Base-by-base conservation (phyloP, 169 alveolate genomes). In the Babesia ovata region DNA sequence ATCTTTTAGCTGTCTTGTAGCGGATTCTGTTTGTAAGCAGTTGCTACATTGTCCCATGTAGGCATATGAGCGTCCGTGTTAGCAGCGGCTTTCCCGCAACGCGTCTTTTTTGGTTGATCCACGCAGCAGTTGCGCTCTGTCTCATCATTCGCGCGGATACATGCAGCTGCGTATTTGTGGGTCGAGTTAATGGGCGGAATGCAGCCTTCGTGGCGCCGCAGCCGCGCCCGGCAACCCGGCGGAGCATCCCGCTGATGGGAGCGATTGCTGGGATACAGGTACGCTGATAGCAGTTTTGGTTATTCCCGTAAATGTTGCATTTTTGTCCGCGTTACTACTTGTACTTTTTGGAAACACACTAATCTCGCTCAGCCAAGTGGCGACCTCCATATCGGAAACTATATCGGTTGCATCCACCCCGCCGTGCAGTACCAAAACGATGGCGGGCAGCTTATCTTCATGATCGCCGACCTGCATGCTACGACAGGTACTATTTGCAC, bases 401-500 rank as follows among this genome's bases (percentile, higher is more conserved):
- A 82, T 69, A 63, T 82, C 56, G 89, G 89, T 9, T 82, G 89
- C 71, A 73, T 82, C 33, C 46, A 74, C 45, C 89, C 89, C 11
- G 71, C 79, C 24, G 66, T 82, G 44, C 58, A 58, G 24, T 71
- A 71, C 60, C 89, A 82, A 44, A 14, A 42, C n/a, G 59, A 26
- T 9, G 39, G 63, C 33, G 69, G 56, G 33, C 75, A 72, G 19
- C 66, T 82, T 14, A 48, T 22, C 12, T 39, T 82, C 33, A 52
- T 82, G 89, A 42, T 82, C 21, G 89, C 89, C 29, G 85, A 82
- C 36, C 33, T 70, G 57, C 89, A 82, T 28, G 84, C 89, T 9
- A 62, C 63, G 17, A 69, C 89, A 22, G 85, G 89, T 73, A 28
- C 44, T 11, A 0, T 6, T 13, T 11, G 9, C 10, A 22, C n/a